phyloP scores from a whole-genome alignment of 2,329 filamentous ascomycete species.

The Colletotrichum orbiculare region DNA sequence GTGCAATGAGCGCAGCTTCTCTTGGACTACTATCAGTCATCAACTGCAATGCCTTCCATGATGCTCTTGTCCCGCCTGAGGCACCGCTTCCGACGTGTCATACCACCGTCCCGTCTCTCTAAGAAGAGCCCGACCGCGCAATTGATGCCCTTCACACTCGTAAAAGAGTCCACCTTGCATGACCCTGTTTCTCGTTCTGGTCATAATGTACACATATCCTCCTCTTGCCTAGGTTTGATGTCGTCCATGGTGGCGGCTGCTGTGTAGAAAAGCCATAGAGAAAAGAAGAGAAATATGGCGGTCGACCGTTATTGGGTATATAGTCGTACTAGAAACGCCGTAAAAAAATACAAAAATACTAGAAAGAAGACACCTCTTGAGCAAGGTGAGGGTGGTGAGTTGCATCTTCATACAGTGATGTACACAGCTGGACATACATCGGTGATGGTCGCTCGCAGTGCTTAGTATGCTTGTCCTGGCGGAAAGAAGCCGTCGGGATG shows the following conservation, averaged over 20 bases:
- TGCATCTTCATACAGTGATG: conserved; percentile 12
- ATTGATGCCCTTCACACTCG: conserved; percentile 3
- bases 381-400: conserved; percentile 20
- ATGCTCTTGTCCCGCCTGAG: neutral
- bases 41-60: neutral
- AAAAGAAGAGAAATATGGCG: conserved; percentile 15
- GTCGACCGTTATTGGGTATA: conserved; percentile 33
- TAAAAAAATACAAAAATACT: neutral
- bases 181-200: neutral
- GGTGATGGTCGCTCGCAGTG: neutral
- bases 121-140: conserved; percentile 23
- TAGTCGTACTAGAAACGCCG: conserved; percentile 27
- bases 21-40: no score
- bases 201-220: conserved; percentile 23
- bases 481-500: conserved; percentile 26
- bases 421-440: neutral
- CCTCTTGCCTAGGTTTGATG: conserved; percentile 8
- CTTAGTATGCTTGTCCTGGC: conserved; percentile 30
- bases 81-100: neutral
- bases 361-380: conserved; percentile 17
- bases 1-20: neutral
- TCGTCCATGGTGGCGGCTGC: conserved; percentile 11
- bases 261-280: neutral
- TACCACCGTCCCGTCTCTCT: conserved; percentile 16
- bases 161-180: conserved; percentile 9